Evolutionary conservation across 1,139 yeast genomes (phyloP), one percentile per base, ranked within the genome.

Genomic region (Saccharomycopsis hybrid): DNA sequence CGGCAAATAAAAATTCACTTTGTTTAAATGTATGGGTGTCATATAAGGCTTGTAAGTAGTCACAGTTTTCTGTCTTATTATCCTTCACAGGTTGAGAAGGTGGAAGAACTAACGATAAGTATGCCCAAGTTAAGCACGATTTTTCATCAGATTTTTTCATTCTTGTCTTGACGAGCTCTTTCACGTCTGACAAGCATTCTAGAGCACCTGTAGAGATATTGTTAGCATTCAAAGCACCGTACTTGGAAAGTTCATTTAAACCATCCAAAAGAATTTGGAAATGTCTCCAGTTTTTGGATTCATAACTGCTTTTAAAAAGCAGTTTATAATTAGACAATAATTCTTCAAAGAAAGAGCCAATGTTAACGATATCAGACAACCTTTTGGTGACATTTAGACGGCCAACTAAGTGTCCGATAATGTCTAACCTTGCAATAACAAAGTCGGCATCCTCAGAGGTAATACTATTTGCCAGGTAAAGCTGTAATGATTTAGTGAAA

Each of bases 1-100:
- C 75, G 0, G 90, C 74, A 59, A 92, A 88, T 39, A 85, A 67
- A 51, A 73, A 77, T 55, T 90, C 97, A 8, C 80, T 71, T 56
- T 85, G 89, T 56, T 85, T 87, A 1, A 89, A 77, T 5, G 63
- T 62, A 59, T 85, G 82, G 0, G 86, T 73, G 3, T 77, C 82
- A 35, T 46, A 58, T 7, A 48, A 13, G 2, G 40, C 7, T 25
- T 48, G 25, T 24, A 48, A 24, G 9, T 31, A 38, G 32, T 37
- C 58, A 51, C 9, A 36, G 4, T 28, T 55, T 5, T 56, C 49
- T n/a, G n/a, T n/a, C n/a, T n/a, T n/a, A 1, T 60, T 59, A 2
- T 55, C 55, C 35, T 11, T 48, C 18, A 36, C 33, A 2, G 59
- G 51, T 25, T 55, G 61, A 3, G 53, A 49, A 28, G 68, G 65